phyloP scores from a whole-genome alignment of 441 rosid species.

The Adansonia grandidieri region DNA sequence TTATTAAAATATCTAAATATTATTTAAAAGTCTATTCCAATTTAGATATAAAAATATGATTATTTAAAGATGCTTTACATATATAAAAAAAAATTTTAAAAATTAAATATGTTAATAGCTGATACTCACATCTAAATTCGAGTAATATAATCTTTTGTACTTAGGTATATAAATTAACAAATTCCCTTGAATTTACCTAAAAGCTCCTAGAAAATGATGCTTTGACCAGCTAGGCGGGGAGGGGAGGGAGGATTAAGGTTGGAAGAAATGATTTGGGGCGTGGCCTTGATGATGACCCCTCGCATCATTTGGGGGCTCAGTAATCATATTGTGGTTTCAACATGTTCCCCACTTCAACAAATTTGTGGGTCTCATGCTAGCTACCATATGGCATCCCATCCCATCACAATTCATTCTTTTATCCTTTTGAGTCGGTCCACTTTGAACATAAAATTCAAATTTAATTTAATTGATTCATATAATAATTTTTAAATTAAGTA shows the following conservation, averaged over 20 bases:
- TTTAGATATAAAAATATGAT: too few species aligned
- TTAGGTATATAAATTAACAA: background rate
- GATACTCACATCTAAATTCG: too few species aligned
- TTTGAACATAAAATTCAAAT: too few species aligned
- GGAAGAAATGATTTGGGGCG: slow-evolving; percentile 59
- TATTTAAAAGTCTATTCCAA: too few species aligned
- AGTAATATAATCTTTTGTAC: too few species aligned
- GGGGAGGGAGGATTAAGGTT: slow-evolving; percentile 10
- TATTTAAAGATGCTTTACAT: too few species aligned
- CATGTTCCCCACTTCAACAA: slow-evolving; percentile 55
- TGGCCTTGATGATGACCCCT: slow-evolving; percentile 50
- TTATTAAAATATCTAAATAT: too few species aligned
- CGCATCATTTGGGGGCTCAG: slow-evolving; percentile 24
- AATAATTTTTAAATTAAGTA: too few species aligned
- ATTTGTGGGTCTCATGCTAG: slow-evolving; percentile 50
- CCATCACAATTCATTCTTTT: slow-evolving; percentile 7
- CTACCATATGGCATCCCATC: slow-evolving; percentile 22
- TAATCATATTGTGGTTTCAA: slow-evolving; percentile 37
- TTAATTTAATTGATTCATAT: too few species aligned
- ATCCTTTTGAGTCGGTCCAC: background rate
- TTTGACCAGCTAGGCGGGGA: background rate
- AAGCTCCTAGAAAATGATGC: slow-evolving; percentile 1
- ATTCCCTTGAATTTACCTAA: slow-evolving; percentile 4
- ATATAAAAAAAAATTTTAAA: too few species aligned
- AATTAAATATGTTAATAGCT: too few species aligned